Evolutionary conservation across 345 rosid species (phyloP).

Genomic region (Gossypium bickii): DNA sequence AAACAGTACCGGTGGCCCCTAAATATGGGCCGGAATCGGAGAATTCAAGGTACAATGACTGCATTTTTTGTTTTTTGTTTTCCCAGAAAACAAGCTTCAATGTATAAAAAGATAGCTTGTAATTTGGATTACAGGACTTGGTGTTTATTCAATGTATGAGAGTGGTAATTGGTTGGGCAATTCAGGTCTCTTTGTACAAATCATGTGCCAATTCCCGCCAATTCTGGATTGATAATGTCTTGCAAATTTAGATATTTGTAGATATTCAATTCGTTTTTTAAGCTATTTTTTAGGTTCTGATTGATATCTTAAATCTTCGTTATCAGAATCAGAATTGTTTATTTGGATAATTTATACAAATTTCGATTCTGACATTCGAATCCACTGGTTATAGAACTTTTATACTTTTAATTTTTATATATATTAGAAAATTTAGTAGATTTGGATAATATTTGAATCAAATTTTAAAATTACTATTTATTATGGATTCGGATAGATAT

Average conservation of each 20-base stretch:
- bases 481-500: too few relatives aligned
- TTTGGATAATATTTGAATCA: too few relatives aligned
- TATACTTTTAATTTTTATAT: too few relatives aligned
- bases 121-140: neutral
- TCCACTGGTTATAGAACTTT: accelerated
- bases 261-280: too few relatives aligned
- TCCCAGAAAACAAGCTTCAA: neutral
- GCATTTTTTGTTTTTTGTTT: neutral
- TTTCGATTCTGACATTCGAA: too few relatives aligned
- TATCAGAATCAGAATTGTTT: too few relatives aligned
- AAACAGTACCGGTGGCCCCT: neutral
- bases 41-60: slow-evolving; percentile 3
- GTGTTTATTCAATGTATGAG: neutral
- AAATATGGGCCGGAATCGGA: neutral
- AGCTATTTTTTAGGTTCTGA: too few relatives aligned
- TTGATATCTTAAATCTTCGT: too few relatives aligned
- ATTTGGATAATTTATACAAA: too few relatives aligned
- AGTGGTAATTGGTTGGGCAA: neutral
- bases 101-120: neutral
- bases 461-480: too few relatives aligned
- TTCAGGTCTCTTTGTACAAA: neutral
- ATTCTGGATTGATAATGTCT: neutral
- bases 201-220: neutral
- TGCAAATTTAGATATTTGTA: too few relatives aligned
- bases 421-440: too few relatives aligned